phyloP scores from a whole-genome alignment of 1,139 yeast genomes.

The Yamadazyma spencermartinsiae region DNA sequence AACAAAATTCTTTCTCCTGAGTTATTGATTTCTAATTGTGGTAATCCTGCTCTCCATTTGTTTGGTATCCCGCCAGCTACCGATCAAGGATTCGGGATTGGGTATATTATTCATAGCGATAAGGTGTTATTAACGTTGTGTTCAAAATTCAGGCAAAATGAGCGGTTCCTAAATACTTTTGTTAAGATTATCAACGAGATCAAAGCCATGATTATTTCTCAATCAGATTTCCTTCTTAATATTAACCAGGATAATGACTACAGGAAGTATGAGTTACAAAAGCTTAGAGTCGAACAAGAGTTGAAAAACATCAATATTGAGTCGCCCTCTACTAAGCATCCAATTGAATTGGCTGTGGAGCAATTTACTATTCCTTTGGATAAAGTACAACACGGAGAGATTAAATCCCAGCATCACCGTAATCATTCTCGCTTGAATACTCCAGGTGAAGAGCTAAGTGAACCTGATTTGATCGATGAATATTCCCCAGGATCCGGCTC shows the following conservation, averaged over 20 bases:
- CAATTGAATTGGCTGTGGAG: constrained; percentile 34
- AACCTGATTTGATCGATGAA: constrained; percentile 4
- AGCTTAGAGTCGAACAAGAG: constrained; percentile 37
- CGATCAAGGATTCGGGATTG: constrained; percentile 75
- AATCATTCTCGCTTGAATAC: constrained; percentile 5
- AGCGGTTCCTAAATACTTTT: constrained; percentile 62
- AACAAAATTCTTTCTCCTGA: constrained; percentile 45
- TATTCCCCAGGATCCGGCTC: constrained; percentile 10
- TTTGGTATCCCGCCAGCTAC: constrained; percentile 79
- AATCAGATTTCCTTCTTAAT: constrained; percentile 34
- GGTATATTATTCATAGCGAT: constrained; percentile 71
- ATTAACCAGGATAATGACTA: constrained; percentile 34
- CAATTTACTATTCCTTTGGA: constrained; percentile 21
- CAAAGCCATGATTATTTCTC: constrained; percentile 43
- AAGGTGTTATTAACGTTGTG: constrained; percentile 59
- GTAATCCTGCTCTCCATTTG: constrained; percentile 70
- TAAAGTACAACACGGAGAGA: constrained; percentile 5
- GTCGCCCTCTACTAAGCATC: constrained; percentile 36
- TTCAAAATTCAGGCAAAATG: constrained; percentile 74
- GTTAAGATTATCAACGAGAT: constrained; percentile 59
- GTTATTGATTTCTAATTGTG: constrained; percentile 59
- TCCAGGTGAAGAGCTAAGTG: constrained; percentile 3
- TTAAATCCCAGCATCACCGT: not conserved
- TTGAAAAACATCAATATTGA: constrained; percentile 30
- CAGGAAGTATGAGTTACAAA: constrained; percentile 37